Base-by-base conservation (phyloP, 768 basidiomycete species). In the Hemileccinum impolitum region DNA sequence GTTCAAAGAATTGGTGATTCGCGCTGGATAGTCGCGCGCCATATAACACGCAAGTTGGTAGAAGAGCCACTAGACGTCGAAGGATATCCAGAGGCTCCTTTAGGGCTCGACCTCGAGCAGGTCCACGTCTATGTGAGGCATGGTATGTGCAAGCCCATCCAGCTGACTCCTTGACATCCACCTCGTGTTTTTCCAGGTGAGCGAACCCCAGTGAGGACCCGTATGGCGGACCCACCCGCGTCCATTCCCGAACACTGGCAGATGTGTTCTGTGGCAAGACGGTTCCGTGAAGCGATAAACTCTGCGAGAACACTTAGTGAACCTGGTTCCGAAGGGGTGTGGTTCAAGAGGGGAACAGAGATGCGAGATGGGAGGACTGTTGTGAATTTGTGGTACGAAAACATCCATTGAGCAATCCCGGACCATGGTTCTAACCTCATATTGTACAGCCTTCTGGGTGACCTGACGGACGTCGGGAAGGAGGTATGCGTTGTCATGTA, bases 101-200 rank as follows among this genome's bases (percentile, higher is more conserved):
- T 65, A 2, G 75, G 69, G 21, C 71, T 90, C 15, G 51, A 72
- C 55, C 70, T 90, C 35, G 75, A 84, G 61, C 87, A 89, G 62
- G 85, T 90, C 11, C 84, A 90, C 62, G 66, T 89, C 34, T 90
- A 81, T 59, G 78, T 86, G 4, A 75, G 88, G 21, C 88, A 90
- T 63, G 87, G 87, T 87, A 48, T 41, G 80, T 70, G 31, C 30
- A 15, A 2, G 4, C 13, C 26, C 21, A 17, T 18, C 32, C 37
- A 40, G 11, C 13, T 21, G 21, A 15, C 32, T 31, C 17, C 23
- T 21, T 31, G 1, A n/a, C 37, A 14, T 18, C n/a, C n/a, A 13
- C 40, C 32, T 35, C 15, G 9, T 30, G 11, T 41, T 38, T 42
- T 50, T 39, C 38, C 51, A 90, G 87, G 87, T 26, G 88, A 90